Evolutionary conservation across 2,329 filamentous ascomycete genomes (phyloP).

Genomic region (Hypoxylon sp.): DNA sequence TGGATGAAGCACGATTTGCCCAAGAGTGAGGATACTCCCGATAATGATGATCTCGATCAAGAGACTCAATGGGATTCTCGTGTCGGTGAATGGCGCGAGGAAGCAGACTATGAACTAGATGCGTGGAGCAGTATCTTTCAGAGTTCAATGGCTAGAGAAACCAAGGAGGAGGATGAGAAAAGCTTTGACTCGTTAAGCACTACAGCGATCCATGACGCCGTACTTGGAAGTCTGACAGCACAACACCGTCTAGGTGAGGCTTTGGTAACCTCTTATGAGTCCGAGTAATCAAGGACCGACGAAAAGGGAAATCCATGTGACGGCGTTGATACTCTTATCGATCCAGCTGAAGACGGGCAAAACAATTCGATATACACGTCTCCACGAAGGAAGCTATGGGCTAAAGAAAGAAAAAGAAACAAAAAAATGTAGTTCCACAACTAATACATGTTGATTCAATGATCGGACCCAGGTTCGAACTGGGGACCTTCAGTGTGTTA

Average conservation of each 20-base stretch:
- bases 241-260: background rate
- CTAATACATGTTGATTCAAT: slow-evolving; percentile 14
- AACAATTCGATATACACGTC: background rate
- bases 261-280: background rate
- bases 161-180: background rate
- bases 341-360: background rate
- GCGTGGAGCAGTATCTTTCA: background rate
- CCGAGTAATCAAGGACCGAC: too few species aligned
- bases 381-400: background rate
- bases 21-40: background rate
- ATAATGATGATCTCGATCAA: background rate
- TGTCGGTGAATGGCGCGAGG: too few species aligned
- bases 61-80: too few species aligned
- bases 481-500: slow-evolving; percentile 59
- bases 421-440: background rate
- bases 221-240: background rate
- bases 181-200: background rate
- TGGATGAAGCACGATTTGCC: background rate
- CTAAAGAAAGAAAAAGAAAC: background rate
- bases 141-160: background rate
- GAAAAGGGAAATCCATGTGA: background rate
- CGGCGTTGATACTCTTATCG: background rate
- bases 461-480: slow-evolving; percentile 54
- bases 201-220: background rate
- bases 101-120: background rate